Evolutionary conservation across 2,329 filamentous ascomycete genomes (phyloP).

Genomic region (Sporothrix phasma): DNA sequence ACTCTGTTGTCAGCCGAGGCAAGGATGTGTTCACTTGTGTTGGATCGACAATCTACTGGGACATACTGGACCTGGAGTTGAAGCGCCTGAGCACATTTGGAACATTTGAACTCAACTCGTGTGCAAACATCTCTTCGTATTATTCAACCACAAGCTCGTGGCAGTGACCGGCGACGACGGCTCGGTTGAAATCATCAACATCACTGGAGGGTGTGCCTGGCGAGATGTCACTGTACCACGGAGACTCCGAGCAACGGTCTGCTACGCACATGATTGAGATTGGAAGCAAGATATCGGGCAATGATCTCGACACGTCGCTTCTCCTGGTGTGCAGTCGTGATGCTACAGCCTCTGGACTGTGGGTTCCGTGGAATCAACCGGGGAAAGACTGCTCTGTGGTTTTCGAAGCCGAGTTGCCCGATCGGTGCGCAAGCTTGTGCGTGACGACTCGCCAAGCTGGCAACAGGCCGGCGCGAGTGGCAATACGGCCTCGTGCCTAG

Average conservation of each 20-base stretch:
- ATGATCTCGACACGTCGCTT: conserved; percentile 28
- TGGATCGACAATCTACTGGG: conserved; percentile 45
- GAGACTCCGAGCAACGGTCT: conserved; percentile 36
- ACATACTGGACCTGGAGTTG: conserved; percentile 40
- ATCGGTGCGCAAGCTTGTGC: conserved; percentile 47
- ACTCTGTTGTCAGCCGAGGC: conserved; percentile 44
- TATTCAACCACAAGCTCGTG: conserved; percentile 37
- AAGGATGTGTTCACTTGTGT: conserved; percentile 48
- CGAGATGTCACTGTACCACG: conserved; percentile 34
- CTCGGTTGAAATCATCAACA: conserved; percentile 43
- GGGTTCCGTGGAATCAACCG: conserved; percentile 36
- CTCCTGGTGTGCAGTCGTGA: conserved; percentile 40
- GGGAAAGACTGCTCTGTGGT: conserved; percentile 36
- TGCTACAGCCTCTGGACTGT: conserved; percentile 39
- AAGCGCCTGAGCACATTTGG: conserved; percentile 42
- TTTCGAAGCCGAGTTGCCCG: conserved; percentile 47
- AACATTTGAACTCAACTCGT: conserved; percentile 41
- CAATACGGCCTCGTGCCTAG: conserved; percentile 36
- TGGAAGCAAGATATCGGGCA: conserved; percentile 21
- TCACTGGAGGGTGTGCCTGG: conserved; percentile 26
- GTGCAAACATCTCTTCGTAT: conserved; percentile 41
- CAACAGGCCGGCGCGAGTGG: conserved; percentile 26
- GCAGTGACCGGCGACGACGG: conserved; percentile 41
- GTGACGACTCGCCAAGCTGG: conserved; percentile 45
- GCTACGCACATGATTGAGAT: conserved; percentile 39